Evolutionary conservation across 2,329 filamentous ascomycete genomes (phyloP).

Genomic region (Cladosporium halotolerans): DNA sequence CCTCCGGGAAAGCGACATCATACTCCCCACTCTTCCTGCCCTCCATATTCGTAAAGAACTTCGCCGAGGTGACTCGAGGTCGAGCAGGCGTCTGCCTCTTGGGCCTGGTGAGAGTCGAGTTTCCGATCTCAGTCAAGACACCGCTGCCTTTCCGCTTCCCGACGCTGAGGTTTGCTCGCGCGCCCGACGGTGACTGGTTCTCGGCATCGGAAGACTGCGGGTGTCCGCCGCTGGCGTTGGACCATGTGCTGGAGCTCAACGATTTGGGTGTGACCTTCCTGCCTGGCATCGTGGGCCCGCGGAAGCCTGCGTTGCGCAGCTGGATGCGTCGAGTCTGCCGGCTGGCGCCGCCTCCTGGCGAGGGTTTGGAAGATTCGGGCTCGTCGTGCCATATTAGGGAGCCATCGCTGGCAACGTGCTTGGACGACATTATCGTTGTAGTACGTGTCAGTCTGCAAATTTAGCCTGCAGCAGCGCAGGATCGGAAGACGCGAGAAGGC

Average conservation of each 20-base stretch:
- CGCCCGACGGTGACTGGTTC: slow-evolving; percentile 19
- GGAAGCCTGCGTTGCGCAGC: slow-evolving; percentile 31
- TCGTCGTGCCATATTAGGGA: slow-evolving; percentile 10
- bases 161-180: slow-evolving; percentile 12
- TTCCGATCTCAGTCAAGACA: slow-evolving; percentile 28
- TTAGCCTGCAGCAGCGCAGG: neutral
- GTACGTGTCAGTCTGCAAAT: neutral
- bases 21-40: slow-evolving; percentile 12
- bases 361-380: neutral
- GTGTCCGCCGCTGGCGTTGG: slow-evolving; percentile 15
- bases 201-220: slow-evolving; percentile 18
- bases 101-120: slow-evolving; percentile 15
- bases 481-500: neutral
- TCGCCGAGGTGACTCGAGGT: slow-evolving; percentile 16
- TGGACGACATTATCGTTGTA: neutral
- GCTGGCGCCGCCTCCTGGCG: slow-evolving; percentile 19
- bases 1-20: slow-evolving; percentile 13
- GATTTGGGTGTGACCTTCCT: slow-evolving; percentile 29
- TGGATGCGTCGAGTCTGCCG: slow-evolving; percentile 27
- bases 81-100: slow-evolving; percentile 13
- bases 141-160: slow-evolving; percentile 18
- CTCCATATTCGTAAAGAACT: slow-evolving; percentile 14
- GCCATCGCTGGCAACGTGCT: slow-evolving; percentile 6
- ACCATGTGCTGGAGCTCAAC: slow-evolving; percentile 20
- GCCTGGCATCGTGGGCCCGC: slow-evolving; percentile 24